A percentile compares a stretch with the other conserved stretches of the same genome.
Evolutionary conservation across 108 stramenopile genomes (phyloP).

Genomic region (Epithemia pelagica): DNA sequence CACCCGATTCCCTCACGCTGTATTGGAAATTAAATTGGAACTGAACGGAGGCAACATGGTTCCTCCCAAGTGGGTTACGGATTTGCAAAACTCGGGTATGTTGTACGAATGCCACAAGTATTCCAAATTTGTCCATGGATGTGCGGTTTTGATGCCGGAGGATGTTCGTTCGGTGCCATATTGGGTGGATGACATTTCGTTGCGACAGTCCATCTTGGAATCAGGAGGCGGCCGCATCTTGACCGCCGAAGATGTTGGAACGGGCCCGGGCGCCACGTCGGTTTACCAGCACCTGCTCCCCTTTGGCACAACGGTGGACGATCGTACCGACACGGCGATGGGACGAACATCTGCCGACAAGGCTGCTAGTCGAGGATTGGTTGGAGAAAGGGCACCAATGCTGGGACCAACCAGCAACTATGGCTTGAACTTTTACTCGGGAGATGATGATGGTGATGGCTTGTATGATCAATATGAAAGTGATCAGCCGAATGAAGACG

Average conservation of each 20-base stretch:
- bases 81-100: constrained; percentile 84
- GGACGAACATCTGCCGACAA: constrained; percentile 64
- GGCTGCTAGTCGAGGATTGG: constrained; percentile 34
- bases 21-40: constrained; percentile 94
- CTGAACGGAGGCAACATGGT: constrained; percentile 76
- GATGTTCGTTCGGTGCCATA: constrained; percentile 91
- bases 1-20: constrained; percentile 93
- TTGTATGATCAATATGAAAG: constrained; percentile 40
- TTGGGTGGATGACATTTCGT: constrained; percentile 92
- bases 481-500: constrained; percentile 41
- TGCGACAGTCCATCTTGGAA: constrained; percentile 84
- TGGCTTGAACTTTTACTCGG: constrained; percentile 29
- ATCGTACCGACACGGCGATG: constrained; percentile 58
- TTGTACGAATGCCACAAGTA: constrained; percentile 94
- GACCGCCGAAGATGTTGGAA: constrained; percentile 43
- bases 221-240: constrained; percentile 69
- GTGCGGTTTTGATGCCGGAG: constrained; percentile 88
- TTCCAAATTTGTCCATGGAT: constrained; percentile 80
- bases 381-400: constrained; percentile 23
- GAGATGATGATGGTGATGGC: constrained; percentile 31
- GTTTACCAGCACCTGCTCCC: constrained; percentile 85
- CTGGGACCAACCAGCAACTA: constrained; percentile 5
- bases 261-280: constrained; percentile 80
- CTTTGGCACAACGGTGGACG: constrained; percentile 67
- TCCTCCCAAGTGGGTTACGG: constrained; percentile 90